Conservation (phyloP, 1,139 yeast species). For the Saccharomyces hybrid region DNA sequence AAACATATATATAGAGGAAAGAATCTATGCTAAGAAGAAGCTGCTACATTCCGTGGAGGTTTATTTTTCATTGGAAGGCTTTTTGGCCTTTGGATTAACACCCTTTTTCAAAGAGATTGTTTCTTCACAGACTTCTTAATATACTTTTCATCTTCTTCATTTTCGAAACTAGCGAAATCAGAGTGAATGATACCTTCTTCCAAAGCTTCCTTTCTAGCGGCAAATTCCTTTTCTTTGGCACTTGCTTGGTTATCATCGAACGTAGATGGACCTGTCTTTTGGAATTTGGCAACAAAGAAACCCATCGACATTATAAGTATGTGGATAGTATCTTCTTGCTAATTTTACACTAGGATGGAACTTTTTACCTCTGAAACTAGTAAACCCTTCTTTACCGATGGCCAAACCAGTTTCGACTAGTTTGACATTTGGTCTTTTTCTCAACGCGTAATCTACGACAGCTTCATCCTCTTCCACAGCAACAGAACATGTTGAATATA, state of each 20-base stretch:
- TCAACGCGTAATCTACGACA: slow-evolving; percentile 94
- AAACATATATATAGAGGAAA: background rate
- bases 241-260: slow-evolving; percentile 81
- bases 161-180: slow-evolving; percentile 79
- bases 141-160: slow-evolving; percentile 65
- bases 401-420: slow-evolving; percentile 89
- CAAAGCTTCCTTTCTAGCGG: slow-evolving; percentile 64
- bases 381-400: slow-evolving; percentile 94
- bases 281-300: slow-evolving; percentile 92
- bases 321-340: slow-evolving; percentile 96
- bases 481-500: slow-evolving; percentile 96
- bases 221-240: slow-evolving; percentile 75
- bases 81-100: slow-evolving; percentile 52
- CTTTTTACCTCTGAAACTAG: slow-evolving; percentile 86
- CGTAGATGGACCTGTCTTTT: slow-evolving; percentile 81
- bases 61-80: slow-evolving; percentile 22
- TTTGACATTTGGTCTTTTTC: slow-evolving; percentile 93
- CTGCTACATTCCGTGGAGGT: background rate
- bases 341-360: slow-evolving; percentile 69
- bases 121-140: slow-evolving; percentile 70
- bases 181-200: slow-evolving; percentile 76
- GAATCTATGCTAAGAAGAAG: background rate
- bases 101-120: slow-evolving; percentile 74
- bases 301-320: slow-evolving; percentile 98
- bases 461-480: slow-evolving; percentile 98